phyloP scores from a whole-genome alignment of 164 flowering plant species.

The Magnolia sinica region DNA sequence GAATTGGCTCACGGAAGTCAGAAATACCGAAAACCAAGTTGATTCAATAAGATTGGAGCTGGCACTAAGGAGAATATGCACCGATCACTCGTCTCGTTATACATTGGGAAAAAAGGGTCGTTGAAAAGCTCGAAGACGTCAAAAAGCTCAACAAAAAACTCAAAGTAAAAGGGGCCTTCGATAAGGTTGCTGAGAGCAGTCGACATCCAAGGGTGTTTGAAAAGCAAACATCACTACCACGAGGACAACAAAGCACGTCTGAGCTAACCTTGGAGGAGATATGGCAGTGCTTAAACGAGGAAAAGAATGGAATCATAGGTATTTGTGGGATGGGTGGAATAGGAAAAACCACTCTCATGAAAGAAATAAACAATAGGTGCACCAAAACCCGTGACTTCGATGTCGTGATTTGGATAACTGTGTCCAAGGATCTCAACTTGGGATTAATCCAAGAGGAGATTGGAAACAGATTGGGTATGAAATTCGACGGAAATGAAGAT shows the following conservation, averaged over 20 bases:
- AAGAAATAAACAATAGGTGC: background rate
- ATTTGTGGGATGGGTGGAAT: conserved; percentile 2
- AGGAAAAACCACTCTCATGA: conserved; percentile 4
- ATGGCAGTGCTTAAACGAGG: background rate
- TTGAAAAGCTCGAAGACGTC: too few relatives aligned
- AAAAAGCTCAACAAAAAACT: too few relatives aligned
- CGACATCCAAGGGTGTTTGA: too few relatives aligned
- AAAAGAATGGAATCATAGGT: background rate
- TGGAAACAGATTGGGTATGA: background rate
- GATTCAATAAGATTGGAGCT: too few relatives aligned
- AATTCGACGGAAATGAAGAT: background rate
- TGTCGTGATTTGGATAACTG: background rate
- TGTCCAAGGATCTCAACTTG: background rate
- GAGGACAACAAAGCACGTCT: background rate
- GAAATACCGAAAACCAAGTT: too few relatives aligned
- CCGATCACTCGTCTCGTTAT: too few relatives aligned
- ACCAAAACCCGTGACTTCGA: background rate
- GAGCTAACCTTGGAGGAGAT: conserved; percentile 1
- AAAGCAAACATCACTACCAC: too few relatives aligned
- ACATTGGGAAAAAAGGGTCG: too few relatives aligned
- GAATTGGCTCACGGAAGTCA: too few relatives aligned
- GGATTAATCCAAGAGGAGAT: background rate
- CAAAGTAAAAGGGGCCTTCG: too few relatives aligned
- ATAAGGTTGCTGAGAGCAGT: too few relatives aligned
- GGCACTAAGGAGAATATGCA: too few relatives aligned